Evolutionary conservation across 768 basidiomycete species (phyloP).

Genomic region (Boletus edulis): DNA sequence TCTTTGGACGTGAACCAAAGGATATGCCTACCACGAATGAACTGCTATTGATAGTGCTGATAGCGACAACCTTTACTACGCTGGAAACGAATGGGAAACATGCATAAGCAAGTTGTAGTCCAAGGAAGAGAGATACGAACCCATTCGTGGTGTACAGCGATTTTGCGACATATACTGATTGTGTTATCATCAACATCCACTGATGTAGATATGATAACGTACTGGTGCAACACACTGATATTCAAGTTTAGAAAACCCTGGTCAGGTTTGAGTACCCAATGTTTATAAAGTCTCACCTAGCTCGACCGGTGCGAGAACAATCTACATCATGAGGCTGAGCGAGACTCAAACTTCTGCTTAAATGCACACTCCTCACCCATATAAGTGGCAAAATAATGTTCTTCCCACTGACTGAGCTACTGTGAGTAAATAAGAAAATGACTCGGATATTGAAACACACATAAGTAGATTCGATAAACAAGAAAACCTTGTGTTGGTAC

Average conservation of each 20-base stretch:
- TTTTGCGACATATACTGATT: background rate
- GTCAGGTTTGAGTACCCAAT: background rate
- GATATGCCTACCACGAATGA: no score
- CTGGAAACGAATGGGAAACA: background rate
- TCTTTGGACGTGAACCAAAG: no score
- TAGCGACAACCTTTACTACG: background rate
- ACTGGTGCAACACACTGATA: background rate
- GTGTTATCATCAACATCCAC: background rate
- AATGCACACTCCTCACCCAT: background rate
- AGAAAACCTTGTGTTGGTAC: background rate
- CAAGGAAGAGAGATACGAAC: background rate
- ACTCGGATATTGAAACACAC: background rate
- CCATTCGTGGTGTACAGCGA: background rate
- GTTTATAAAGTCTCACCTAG: background rate
- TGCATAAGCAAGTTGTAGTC: background rate
- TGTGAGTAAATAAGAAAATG: background rate
- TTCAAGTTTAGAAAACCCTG: background rate
- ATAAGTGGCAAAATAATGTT: background rate
- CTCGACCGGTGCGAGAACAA: background rate
- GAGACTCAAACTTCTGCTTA: background rate
- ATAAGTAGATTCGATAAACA: background rate
- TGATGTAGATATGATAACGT: background rate
- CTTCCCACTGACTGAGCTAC: background rate
- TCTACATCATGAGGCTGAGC: background rate
- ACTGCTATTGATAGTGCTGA: background rate